Evolutionary conservation across 495 filamentous ascomycete genomes (phyloP).

Genomic region (Hypoxylon fragiforme): DNA sequence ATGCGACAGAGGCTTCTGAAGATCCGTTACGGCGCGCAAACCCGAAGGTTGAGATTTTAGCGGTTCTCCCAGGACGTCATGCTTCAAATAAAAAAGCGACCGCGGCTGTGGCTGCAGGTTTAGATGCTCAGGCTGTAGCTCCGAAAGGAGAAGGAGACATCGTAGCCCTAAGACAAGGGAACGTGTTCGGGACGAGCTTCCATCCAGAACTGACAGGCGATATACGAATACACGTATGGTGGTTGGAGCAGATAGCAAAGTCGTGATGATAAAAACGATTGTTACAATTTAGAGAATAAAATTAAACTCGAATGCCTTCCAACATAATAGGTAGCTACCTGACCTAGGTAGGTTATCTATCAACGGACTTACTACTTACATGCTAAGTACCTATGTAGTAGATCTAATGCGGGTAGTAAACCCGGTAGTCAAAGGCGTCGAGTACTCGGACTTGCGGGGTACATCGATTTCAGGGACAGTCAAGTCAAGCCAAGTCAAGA

Average conservation of each 20-base stretch:
- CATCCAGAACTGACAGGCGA: slow-evolving; percentile 94
- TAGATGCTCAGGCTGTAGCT: slow-evolving; percentile 1
- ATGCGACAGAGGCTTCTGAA: slow-evolving; percentile 18
- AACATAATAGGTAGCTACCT: too few relatives aligned
- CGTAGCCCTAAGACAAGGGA: slow-evolving; percentile 87
- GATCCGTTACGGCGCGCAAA: slow-evolving; percentile 16
- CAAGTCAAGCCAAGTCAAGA: too few relatives aligned
- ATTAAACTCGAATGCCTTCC: too few relatives aligned
- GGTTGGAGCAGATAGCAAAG: slow-evolving; percentile 72
- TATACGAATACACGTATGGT: slow-evolving; percentile 89
- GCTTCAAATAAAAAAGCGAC: slow-evolving; percentile 37
- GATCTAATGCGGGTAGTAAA: too few relatives aligned
- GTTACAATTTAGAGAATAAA: background rate
- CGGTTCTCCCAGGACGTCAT: slow-evolving; percentile 51
- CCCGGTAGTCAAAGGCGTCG: too few relatives aligned
- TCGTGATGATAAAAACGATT: background rate
- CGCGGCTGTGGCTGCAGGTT: slow-evolving; percentile 26
- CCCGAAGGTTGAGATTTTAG: slow-evolving; percentile 61
- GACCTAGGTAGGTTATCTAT: background rate
- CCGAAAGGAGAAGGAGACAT: slow-evolving; percentile 70
- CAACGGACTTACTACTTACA: background rate
- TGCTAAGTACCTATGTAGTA: background rate
- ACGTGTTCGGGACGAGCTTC: slow-evolving; percentile 95
- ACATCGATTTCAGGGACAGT: too few relatives aligned
- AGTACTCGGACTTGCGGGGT: slow-evolving; percentile 26